These are phyloP conservation scores for Saturnispora galanensis DNA, from an alignment of 805 yeast genomes.

Conservation along the genomic window DNA sequence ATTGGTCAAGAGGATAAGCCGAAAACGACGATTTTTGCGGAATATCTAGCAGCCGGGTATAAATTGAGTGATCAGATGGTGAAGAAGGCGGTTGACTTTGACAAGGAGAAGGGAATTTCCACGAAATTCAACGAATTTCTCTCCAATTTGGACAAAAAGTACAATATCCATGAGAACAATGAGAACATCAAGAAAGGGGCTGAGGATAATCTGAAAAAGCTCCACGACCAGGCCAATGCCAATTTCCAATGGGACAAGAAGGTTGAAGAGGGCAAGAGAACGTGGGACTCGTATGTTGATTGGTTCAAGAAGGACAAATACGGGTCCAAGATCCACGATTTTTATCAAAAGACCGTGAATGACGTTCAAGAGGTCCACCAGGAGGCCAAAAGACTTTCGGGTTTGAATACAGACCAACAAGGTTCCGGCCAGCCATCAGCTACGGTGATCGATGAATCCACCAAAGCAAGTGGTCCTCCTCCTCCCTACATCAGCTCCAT, in stretches of 20 bases:
- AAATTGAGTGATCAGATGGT: constrained; percentile 52
- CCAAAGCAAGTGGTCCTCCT: not conserved
- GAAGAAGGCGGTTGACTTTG: constrained; percentile 51
- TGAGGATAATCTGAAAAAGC: constrained; percentile 6
- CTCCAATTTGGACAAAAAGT: constrained; percentile 45
- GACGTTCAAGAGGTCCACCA: constrained; percentile 58
- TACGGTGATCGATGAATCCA: constrained; percentile 9
- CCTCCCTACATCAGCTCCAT: constrained; percentile 15
- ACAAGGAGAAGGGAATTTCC: constrained; percentile 54
- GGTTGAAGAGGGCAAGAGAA: constrained; percentile 28
- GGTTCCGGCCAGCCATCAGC: constrained; percentile 7
- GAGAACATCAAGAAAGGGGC: constrained; percentile 15
- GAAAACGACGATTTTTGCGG: constrained; percentile 64
- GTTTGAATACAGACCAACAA: constrained; percentile 33
- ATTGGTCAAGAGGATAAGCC: constrained; percentile 72
- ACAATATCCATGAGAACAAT: constrained; percentile 48
- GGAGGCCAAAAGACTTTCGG: constrained; percentile 66
- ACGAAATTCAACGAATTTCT: constrained; percentile 48
- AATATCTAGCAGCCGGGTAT: constrained; percentile 66
- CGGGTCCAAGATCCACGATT: constrained; percentile 53
- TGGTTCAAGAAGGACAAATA: constrained; percentile 35
- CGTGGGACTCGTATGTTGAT: constrained; percentile 37
- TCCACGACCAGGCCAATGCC: constrained; percentile 28
- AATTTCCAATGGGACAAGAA: constrained; percentile 33
- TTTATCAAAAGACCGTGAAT: constrained; percentile 45